Conservation (phyloP, 352 stramenopile species). For the Phytopythium kandeliae region DNA sequence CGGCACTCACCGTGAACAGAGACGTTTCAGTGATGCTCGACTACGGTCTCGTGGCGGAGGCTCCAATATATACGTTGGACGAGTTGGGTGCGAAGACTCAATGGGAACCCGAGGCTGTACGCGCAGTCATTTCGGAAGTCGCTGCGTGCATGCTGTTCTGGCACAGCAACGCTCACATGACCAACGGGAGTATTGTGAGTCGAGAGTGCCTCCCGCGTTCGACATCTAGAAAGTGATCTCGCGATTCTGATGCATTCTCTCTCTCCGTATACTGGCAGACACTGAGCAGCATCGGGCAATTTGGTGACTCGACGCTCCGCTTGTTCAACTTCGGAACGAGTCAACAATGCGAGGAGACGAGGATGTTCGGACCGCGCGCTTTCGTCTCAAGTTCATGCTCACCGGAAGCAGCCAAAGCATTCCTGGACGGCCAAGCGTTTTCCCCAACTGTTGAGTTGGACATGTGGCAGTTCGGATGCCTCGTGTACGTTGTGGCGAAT, state of each 20-base stretch:
- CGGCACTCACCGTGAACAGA: constrained; percentile 9
- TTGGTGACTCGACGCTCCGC: constrained; percentile 29
- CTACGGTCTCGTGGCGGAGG: constrained; percentile 48
- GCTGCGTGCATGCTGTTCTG: constrained; percentile 52
- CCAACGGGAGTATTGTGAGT: constrained; percentile 63
- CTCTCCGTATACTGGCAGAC: constrained; percentile 12
- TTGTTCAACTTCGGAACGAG: constrained; percentile 41
- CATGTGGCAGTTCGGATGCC: constrained; percentile 73
- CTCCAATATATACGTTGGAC: constrained; percentile 47
- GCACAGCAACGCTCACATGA: constrained; percentile 41
- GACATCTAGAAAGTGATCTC: too few species aligned
- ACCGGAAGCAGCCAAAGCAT: constrained; percentile 44
- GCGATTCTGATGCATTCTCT: neutral
- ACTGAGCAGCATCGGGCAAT: constrained; percentile 39
- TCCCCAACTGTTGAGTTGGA: constrained; percentile 40
- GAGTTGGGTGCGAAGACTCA: constrained; percentile 24
- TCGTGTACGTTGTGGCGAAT: constrained; percentile 34
- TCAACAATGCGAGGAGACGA: constrained; percentile 25
- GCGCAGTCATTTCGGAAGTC: constrained; percentile 30
- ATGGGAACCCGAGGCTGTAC: constrained; percentile 20
- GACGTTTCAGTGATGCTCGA: constrained; percentile 43
- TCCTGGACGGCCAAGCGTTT: constrained; percentile 36
- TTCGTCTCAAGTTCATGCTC: constrained; percentile 27
- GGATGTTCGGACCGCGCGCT: constrained; percentile 17
- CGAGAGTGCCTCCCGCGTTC: too few species aligned